A percentile compares a stretch with the other conserved stretches of the same genome.
These are phyloP conservation scores for Xylogone sp. DNA, from an alignment of 2,329 filamentous ascomycete genomes.

Conservation along the genomic window DNA sequence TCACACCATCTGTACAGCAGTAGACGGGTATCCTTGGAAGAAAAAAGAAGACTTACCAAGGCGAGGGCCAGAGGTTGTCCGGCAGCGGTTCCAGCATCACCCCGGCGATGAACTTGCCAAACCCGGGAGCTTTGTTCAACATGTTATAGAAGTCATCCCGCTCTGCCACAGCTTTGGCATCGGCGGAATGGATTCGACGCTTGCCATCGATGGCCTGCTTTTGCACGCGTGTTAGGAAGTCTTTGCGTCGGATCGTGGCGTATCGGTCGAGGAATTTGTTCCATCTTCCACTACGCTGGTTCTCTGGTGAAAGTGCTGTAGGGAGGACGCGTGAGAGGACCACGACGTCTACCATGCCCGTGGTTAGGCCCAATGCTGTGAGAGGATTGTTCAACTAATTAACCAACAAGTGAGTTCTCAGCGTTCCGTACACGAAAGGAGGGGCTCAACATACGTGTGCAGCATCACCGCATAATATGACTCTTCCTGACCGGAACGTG, in stretches of 20 bases:
- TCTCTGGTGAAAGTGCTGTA: not conserved
- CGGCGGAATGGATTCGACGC: not conserved
- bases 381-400: constrained; percentile 20
- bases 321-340: not conserved
- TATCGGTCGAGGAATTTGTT: not conserved
- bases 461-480: constrained; percentile 57
- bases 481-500: constrained; percentile 52
- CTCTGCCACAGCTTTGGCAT: not conserved
- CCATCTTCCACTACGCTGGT: no score
- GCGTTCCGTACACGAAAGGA: not conserved
- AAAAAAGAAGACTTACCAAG: no score
- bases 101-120: no score
- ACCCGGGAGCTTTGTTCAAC: constrained; percentile 1
- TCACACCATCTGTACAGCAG: no score
- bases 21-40: no score
- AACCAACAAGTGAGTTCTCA: no score
- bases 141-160: not conserved
- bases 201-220: not conserved
- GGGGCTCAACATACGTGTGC: constrained; percentile 38
- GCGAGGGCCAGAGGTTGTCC: no score
- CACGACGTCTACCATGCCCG: constrained; percentile 37
- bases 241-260: not conserved
- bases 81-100: no score
- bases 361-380: constrained; percentile 43
- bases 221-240: not conserved